Conservation (phyloP, 495 filamentous ascomycete species). For the Cercophora sp. region DNA sequence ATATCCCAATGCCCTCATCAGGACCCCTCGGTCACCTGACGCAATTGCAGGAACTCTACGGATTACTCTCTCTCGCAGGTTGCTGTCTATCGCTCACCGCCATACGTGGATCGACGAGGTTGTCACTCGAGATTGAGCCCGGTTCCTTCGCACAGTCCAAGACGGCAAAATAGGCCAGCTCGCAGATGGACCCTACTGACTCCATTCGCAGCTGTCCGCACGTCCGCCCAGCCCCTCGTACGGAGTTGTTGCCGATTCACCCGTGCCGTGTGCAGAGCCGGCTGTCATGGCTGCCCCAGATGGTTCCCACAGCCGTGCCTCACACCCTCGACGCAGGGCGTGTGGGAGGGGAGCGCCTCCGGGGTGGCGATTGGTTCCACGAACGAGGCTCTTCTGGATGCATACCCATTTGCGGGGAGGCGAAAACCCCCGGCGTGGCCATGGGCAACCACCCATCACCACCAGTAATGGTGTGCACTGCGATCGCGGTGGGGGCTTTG, state of each 20-base stretch:
- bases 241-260: constrained; percentile 14
- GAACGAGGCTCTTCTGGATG: constrained; percentile 10
- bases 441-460: neutral
- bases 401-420: constrained; percentile 13
- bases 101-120: neutral
- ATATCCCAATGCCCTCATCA: too few species aligned
- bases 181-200: too few species aligned
- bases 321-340: neutral
- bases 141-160: constrained; percentile 3
- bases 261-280: constrained; percentile 17
- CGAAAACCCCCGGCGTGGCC: constrained; percentile 12
- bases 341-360: neutral
- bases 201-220: neutral
- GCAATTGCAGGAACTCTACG: neutral
- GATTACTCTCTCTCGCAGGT: neutral
- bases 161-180: constrained; percentile 4
- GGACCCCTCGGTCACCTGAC: constrained; percentile 20
- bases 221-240: neutral
- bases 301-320: neutral
- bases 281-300: neutral
- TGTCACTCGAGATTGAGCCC: neutral
- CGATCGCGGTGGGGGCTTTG: too few species aligned
- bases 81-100: neutral
- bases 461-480: too few species aligned
- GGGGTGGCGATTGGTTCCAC: constrained; percentile 5